phyloP scores from a whole-genome alignment of 208 protist species.

The Novymonas esmeraldas region DNA sequence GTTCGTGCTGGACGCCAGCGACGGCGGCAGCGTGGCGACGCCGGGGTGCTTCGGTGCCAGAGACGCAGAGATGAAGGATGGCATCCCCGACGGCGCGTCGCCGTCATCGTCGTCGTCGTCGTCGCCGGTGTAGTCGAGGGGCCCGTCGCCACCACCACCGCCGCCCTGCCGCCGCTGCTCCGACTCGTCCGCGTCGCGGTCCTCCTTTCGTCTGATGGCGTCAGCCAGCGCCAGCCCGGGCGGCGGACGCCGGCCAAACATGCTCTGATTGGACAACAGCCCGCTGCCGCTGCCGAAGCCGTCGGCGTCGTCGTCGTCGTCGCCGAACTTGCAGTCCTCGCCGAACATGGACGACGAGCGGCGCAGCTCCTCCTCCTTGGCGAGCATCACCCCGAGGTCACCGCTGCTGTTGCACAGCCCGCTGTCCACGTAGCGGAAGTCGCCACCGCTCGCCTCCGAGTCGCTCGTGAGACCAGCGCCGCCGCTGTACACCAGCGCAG shows the following conservation, averaged over 20 bases:
- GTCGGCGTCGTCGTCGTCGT: conserved; percentile 26
- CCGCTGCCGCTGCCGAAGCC: conserved; percentile 5
- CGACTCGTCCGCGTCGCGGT: not conserved
- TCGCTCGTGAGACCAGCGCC: conserved; percentile 20
- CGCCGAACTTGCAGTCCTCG: conserved; percentile 9
- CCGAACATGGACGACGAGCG: conserved; percentile 21
- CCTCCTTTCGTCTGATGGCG: not conserved
- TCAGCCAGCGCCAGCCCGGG: conserved; percentile 6
- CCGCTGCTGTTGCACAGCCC: conserved; percentile 69
- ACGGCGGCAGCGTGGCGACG: conserved; percentile 26
- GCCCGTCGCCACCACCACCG: not conserved
- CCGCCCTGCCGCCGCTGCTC: not conserved
- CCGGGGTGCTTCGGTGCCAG: conserved; percentile 22
- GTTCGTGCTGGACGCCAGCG: conserved; percentile 21
- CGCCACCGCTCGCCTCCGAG: conserved; percentile 22
- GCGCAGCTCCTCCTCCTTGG: conserved; percentile 56
- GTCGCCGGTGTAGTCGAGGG: not conserved
- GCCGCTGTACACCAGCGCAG: conserved; percentile 16
- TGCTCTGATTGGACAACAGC: conserved; percentile 25
- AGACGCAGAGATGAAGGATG: conserved; percentile 16
- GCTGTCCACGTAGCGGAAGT: conserved; percentile 34
- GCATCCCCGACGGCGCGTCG: conserved; percentile 1
- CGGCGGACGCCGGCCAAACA: conserved; percentile 17
- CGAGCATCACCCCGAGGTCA: conserved; percentile 63
- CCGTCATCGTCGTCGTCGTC: not conserved